Percentiles rank a stretch among this genome's conserved stretches.
Evolutionary conservation across 805 yeast species (phyloP).

Genomic region (Saturnispora silvae): DNA sequence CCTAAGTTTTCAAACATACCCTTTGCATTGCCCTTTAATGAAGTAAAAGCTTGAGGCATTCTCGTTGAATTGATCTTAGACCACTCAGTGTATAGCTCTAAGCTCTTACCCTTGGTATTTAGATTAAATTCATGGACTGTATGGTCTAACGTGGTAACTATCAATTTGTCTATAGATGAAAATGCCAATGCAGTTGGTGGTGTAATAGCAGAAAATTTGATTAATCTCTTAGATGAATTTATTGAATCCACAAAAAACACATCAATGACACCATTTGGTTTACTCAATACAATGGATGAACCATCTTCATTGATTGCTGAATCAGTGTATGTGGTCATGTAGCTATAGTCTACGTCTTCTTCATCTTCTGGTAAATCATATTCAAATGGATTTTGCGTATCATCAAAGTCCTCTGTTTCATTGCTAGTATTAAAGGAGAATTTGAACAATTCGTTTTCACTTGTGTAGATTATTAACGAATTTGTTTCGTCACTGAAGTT

Average conservation of each 20-base stretch:
- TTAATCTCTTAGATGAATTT: constrained; percentile 29
- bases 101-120: constrained; percentile 5
- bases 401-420: constrained; percentile 28
- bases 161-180: constrained; percentile 36
- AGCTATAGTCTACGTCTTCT: constrained; percentile 13
- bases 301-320: constrained; percentile 39
- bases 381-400: constrained; percentile 25
- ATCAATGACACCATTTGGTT: constrained; percentile 60
- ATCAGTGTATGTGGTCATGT: constrained; percentile 41
- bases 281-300: constrained; percentile 42
- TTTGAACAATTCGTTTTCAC: constrained; percentile 44
- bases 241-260: constrained; percentile 26
- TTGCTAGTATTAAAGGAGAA: constrained; percentile 30
- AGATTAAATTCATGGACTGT: constrained; percentile 54
- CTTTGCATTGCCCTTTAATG: constrained; percentile 54
- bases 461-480: constrained; percentile 38
- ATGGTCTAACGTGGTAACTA: constrained; percentile 65
- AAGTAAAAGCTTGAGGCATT: constrained; percentile 54
- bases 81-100: constrained; percentile 57
- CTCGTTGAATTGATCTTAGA: constrained; percentile 64
- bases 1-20: constrained; percentile 46
- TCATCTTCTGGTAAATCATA: constrained; percentile 23
- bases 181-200: constrained; percentile 52
- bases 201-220: constrained; percentile 42
- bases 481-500: constrained; percentile 33